Percentiles rank a stretch among this genome's conserved stretches.
These are phyloP conservation scores for Ananas comosus DNA, from an alignment of 176 grass and related monocot species.

Conservation along the genomic window DNA sequence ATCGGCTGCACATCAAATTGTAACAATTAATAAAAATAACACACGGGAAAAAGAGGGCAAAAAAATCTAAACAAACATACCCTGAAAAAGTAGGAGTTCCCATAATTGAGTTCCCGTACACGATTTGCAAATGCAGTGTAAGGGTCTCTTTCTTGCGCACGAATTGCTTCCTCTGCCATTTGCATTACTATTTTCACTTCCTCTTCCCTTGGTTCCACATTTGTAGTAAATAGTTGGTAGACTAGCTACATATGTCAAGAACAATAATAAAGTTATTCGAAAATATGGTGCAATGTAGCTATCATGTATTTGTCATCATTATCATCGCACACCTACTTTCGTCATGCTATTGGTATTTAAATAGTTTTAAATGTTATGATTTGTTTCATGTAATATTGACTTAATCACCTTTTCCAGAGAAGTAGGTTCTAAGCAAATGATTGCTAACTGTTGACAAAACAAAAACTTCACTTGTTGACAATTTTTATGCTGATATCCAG, in stretches of 20 bases:
- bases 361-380: too few relatives aligned
- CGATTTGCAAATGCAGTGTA: slow-evolving; percentile 97
- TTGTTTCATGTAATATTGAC: too few relatives aligned
- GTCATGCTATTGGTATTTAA: not conserved
- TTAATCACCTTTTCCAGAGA: too few relatives aligned
- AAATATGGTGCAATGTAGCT: slow-evolving; percentile 6
- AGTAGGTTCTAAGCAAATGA: too few relatives aligned
- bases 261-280: slow-evolving; percentile 10
- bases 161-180: slow-evolving; percentile 99
- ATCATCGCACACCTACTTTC: not conserved
- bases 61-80: slow-evolving; percentile 27
- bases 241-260: slow-evolving; percentile 48
- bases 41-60: slow-evolving; percentile 3
- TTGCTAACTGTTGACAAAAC: too few relatives aligned
- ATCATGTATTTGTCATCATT: slow-evolving; percentile 2
- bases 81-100: slow-evolving; percentile 96
- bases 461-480: too few relatives aligned
- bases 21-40: not conserved
- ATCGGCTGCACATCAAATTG: slow-evolving; percentile 61
- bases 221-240: slow-evolving; percentile 90
- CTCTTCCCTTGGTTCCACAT: slow-evolving; percentile 91
- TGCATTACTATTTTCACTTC: slow-evolving; percentile 99
- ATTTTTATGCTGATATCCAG: too few relatives aligned
- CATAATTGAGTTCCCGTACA: slow-evolving; percentile 90
- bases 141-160: slow-evolving; percentile 98